These are phyloP conservation scores for Escallonia herrerae DNA, from an alignment of 129 eudicot genomes.

Conservation along the genomic window DNA sequence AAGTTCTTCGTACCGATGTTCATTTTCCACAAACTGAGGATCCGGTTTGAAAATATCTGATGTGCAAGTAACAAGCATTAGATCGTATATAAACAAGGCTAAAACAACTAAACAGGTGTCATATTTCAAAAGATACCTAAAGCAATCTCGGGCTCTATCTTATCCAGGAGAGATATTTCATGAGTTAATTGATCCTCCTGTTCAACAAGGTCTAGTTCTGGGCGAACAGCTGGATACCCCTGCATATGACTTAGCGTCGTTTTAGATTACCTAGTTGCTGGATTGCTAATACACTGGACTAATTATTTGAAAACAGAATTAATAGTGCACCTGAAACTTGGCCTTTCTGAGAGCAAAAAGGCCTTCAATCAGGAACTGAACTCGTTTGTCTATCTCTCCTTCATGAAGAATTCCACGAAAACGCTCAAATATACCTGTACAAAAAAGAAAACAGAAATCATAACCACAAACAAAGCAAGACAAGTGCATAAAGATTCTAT, in stretches of 20 bases:
- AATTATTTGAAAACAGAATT: background rate
- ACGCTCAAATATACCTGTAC: conserved; percentile 84
- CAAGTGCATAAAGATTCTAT: no score
- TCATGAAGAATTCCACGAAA: conserved; percentile 99
- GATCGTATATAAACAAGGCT: background rate
- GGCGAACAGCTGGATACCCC: conserved; percentile 93
- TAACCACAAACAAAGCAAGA: background rate
- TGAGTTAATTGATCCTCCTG: conserved; percentile 89
- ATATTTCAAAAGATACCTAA: conserved; percentile 34
- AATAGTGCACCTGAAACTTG: conserved; percentile 71
- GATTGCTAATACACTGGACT: background rate
- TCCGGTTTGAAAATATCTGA: conserved; percentile 84
- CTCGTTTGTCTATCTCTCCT: conserved; percentile 96
- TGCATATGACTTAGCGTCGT: conserved; percentile 20
- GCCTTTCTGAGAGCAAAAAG: conserved; percentile 88
- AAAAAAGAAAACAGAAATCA: background rate
- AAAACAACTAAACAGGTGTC: conserved; percentile 7
- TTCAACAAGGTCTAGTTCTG: conserved; percentile 92
- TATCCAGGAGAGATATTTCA: conserved; percentile 74
- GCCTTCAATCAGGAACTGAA: conserved; percentile 87
- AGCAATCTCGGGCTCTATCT: conserved; percentile 69
- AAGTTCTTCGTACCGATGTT: conserved; percentile 70
- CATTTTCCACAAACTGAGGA: conserved; percentile 70
- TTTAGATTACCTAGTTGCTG: background rate
- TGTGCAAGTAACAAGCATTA: conserved; percentile 2